These are phyloP conservation scores for Aaosphaeria pasadenensis DNA, from an alignment of 2,329 filamentous ascomycete genomes.

Conservation along the genomic window DNA sequence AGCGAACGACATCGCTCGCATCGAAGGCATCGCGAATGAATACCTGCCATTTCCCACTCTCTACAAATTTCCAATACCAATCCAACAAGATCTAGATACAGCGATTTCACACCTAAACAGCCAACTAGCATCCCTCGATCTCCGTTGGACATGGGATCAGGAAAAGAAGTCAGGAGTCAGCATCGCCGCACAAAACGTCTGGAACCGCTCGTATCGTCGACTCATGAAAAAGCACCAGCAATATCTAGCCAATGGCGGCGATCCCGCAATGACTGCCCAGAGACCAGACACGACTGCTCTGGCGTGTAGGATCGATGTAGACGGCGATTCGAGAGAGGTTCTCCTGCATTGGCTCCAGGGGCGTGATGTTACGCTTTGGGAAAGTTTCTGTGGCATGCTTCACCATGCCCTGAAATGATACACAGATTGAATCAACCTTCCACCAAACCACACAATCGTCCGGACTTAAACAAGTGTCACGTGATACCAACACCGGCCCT, in stretches of 20 bases:
- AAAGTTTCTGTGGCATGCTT: conserved; percentile 78
- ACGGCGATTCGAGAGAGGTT: conserved; percentile 16
- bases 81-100: not conserved
- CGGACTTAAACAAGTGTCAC: too few relatives aligned
- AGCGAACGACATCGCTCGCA: conserved; percentile 39
- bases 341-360: conserved; percentile 72
- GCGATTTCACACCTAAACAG: not conserved
- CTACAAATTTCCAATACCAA: conserved; percentile 21
- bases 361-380: conserved; percentile 68
- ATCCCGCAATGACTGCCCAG: too few relatives aligned
- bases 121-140: conserved; percentile 52
- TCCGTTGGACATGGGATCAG: conserved; percentile 65
- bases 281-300: too few relatives aligned
- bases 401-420: not conserved
- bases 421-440: too few relatives aligned
- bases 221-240: conserved; percentile 29
- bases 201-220: conserved; percentile 71
- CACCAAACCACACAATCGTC: too few relatives aligned
- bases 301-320: too few relatives aligned
- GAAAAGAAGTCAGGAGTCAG: conserved; percentile 57
- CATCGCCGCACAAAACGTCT: conserved; percentile 68
- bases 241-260: too few relatives aligned
- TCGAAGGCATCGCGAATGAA: conserved; percentile 46
- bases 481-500: too few relatives aligned
- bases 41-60: conserved; percentile 53